Evolutionary conservation across 805 yeast genomes (phyloP).

Genomic region (Ogataea paradorogensis): DNA sequence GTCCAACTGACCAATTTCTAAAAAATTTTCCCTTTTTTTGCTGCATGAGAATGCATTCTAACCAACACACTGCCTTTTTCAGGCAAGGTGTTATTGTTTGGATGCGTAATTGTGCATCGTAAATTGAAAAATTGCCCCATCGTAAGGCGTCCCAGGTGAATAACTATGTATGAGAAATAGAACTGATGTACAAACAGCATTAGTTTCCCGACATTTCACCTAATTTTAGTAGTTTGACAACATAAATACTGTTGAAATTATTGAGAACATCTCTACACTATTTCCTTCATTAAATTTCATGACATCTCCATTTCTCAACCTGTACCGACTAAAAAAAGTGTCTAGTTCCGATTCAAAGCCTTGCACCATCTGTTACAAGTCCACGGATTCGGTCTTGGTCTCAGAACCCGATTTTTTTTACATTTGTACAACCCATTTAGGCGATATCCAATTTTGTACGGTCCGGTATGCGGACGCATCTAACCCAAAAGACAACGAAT

Average conservation of each 20-base stretch:
- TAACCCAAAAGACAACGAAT: slow-evolving; percentile 11
- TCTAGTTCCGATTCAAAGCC: slow-evolving; percentile 41
- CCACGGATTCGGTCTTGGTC: slow-evolving; percentile 44
- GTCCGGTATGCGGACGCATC: slow-evolving; percentile 34
- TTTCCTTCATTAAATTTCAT: not conserved
- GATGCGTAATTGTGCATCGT: not conserved
- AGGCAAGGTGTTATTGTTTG: too few relatives aligned
- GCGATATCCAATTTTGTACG: slow-evolving; percentile 43
- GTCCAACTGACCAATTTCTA: not conserved
- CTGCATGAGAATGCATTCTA: too few relatives aligned
- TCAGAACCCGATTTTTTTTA: slow-evolving; percentile 51
- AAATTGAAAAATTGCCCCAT: not conserved
- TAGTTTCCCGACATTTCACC: too few relatives aligned
- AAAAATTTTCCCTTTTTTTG: too few relatives aligned
- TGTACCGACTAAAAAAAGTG: slow-evolving; percentile 42
- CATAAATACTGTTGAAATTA: too few relatives aligned
- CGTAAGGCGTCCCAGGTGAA: not conserved
- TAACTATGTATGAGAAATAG: not conserved
- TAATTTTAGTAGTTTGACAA: too few relatives aligned
- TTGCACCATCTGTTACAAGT: slow-evolving; percentile 51
- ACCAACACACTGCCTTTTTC: too few relatives aligned
- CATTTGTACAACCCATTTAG: slow-evolving; percentile 46
- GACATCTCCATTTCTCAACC: slow-evolving; percentile 27
- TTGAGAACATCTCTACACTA: slow-evolving; percentile 5
- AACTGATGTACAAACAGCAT: too few relatives aligned